phyloP scores from a whole-genome alignment of 1,284 basidiomycete species.

The Rhodotorula sp. region DNA sequence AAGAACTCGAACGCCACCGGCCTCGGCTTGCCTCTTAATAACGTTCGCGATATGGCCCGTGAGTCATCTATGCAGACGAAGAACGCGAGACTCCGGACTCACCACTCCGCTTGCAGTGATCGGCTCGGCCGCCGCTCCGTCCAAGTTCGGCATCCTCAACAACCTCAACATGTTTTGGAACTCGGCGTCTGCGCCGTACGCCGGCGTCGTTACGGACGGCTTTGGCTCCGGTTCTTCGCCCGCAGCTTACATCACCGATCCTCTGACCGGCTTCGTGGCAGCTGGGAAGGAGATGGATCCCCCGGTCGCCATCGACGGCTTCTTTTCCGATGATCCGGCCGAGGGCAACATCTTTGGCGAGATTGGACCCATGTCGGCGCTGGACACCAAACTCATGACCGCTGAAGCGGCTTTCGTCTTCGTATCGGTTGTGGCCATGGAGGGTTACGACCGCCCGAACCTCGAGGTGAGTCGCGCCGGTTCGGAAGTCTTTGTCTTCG shows the following conservation, averaged over 20 bases:
- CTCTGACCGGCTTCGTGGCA: slow-evolving; percentile 1
- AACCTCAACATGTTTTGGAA: slow-evolving; percentile 6
- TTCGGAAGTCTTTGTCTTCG: background rate
- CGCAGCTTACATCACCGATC: background rate
- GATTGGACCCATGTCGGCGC: background rate
- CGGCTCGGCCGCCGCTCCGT: slow-evolving; percentile 50
- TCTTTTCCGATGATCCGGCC: background rate
- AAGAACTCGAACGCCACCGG: slow-evolving; percentile 58
- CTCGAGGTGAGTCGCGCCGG: slow-evolving; percentile 13
- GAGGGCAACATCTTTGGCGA: background rate
- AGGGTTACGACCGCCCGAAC: slow-evolving; percentile 35
- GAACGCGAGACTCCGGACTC: too few relatives aligned
- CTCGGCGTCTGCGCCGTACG: background rate
- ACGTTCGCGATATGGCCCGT: slow-evolving; percentile 39
- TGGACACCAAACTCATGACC: slow-evolving; percentile 40
- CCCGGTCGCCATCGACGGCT: slow-evolving; percentile 14
- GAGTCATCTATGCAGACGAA: too few relatives aligned
- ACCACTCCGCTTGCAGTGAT: too few relatives aligned
- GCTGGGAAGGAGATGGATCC: slow-evolving; percentile 4
- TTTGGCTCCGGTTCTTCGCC: slow-evolving; percentile 7
- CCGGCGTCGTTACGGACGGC: slow-evolving; percentile 7
- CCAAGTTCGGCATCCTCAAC: slow-evolving; percentile 7
- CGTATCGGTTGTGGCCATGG: slow-evolving; percentile 12
- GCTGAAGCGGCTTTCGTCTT: slow-evolving; percentile 31
- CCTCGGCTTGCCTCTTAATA: slow-evolving; percentile 61